These are phyloP conservation scores for Neonothopanus nambi DNA, from an alignment of 1,284 basidiomycete genomes.

Conservation along the genomic window DNA sequence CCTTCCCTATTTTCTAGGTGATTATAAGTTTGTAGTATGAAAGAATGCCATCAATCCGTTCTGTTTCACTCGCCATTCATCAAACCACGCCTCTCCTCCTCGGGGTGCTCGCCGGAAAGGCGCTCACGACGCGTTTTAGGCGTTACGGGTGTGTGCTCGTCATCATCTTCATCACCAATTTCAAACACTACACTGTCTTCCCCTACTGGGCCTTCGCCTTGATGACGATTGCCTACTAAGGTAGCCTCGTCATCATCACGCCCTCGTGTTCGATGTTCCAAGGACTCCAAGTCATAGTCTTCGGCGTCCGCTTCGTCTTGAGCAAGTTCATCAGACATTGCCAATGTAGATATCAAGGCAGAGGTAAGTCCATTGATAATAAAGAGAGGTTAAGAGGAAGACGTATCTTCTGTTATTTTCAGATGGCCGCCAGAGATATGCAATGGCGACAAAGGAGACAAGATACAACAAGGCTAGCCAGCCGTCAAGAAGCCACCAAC, in stretches of 20 bases:
- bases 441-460: slow-evolving; percentile 77
- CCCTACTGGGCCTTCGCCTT: slow-evolving; percentile 40
- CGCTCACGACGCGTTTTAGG: slow-evolving; percentile 51
- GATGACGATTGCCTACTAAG: slow-evolving; percentile 55
- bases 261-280: slow-evolving; percentile 52
- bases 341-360: slow-evolving; percentile 51
- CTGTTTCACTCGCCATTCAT: slow-evolving; percentile 33
- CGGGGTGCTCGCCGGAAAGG: slow-evolving; percentile 50
- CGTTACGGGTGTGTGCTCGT: slow-evolving; percentile 52
- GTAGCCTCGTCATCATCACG: slow-evolving; percentile 66
- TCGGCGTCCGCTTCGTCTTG: slow-evolving; percentile 93
- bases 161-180: slow-evolving; percentile 87
- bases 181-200: slow-evolving; percentile 88
- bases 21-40: no score
- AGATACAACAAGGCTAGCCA: slow-evolving; percentile 89
- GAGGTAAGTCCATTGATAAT: slow-evolving; percentile 26
- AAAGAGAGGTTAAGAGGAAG: slow-evolving; percentile 7
- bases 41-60: no score
- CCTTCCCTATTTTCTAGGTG: no score
- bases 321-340: slow-evolving; percentile 83
- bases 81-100: slow-evolving; percentile 64
- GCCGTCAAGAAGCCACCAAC: slow-evolving; percentile 98
- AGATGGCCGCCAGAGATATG: slow-evolving; percentile 93
- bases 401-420: slow-evolving; percentile 89
- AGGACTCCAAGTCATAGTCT: slow-evolving; percentile 85